phyloP scores from a whole-genome alignment of 106 monocot genomes.

The Ottelia alismoides region DNA sequence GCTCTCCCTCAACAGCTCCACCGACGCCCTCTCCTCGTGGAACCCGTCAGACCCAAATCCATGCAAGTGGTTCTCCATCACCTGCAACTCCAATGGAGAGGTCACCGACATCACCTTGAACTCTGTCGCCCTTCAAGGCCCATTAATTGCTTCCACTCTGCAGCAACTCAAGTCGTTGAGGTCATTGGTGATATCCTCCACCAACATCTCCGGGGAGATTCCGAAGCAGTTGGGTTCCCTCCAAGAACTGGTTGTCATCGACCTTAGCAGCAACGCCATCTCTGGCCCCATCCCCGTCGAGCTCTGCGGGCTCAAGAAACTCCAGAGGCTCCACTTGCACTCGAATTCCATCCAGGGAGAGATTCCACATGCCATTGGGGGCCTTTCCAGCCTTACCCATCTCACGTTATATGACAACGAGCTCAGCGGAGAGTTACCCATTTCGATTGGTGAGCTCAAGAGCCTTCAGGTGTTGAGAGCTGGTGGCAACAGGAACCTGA shows the following conservation, averaged over 20 bases:
- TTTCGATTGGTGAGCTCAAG: constrained; percentile 31
- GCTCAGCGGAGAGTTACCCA: constrained; percentile 49
- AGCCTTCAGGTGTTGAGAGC: constrained; percentile 53
- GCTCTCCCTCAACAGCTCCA: constrained; percentile 23
- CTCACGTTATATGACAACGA: constrained; percentile 74
- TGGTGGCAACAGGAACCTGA: constrained; percentile 82
- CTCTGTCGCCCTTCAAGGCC: constrained; percentile 40
- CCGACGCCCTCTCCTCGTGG: constrained; percentile 31
- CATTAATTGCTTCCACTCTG: constrained; percentile 23
- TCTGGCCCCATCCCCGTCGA: constrained; percentile 47
- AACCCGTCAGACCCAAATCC: constrained; percentile 24
- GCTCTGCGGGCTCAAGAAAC: constrained; percentile 34
- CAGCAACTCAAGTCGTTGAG: constrained; percentile 24
- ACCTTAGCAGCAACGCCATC: constrained; percentile 68
- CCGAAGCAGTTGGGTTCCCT: constrained; percentile 43
- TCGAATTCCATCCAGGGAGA: constrained; percentile 58
- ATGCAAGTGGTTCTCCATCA: constrained; percentile 62
- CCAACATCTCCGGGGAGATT: constrained; percentile 64
- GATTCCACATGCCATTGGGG: constrained; percentile 51
- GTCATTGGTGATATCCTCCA: constrained; percentile 37
- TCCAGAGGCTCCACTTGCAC: constrained; percentile 37
- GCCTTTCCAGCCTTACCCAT: constrained; percentile 26
- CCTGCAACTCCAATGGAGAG: constrained; percentile 20
- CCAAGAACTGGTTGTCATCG: constrained; percentile 28
- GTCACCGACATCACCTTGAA: constrained; percentile 45